Conservation (phyloP, 2,329 filamentous ascomycete genomes). For the Aspergillus proliferans region DNA sequence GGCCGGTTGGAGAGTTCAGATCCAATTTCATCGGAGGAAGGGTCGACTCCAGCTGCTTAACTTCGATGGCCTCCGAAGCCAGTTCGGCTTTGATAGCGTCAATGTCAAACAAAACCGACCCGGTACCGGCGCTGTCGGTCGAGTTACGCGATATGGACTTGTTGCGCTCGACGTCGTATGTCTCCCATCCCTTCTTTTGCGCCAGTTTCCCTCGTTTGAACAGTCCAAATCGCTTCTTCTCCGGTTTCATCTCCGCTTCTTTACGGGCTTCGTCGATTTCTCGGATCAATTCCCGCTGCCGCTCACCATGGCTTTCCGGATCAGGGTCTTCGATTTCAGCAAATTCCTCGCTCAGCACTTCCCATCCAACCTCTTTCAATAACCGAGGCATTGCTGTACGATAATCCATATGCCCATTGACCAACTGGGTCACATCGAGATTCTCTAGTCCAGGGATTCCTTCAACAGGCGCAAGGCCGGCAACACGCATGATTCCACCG, state of each 20-base stretch:
- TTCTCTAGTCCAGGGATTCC: slow-evolving; percentile 79
- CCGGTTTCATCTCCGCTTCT: slow-evolving; percentile 73
- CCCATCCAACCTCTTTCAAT: slow-evolving; percentile 81
- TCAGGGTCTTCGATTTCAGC: slow-evolving; percentile 95
- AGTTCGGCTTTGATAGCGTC: slow-evolving; percentile 88
- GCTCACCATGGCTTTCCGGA: slow-evolving; percentile 79
- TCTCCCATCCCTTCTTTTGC: slow-evolving; percentile 87
- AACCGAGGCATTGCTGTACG: slow-evolving; percentile 84
- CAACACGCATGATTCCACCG: slow-evolving; percentile 82
- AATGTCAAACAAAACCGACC: slow-evolving; percentile 78
- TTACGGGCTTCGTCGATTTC: slow-evolving; percentile 94
- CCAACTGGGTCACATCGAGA: slow-evolving; percentile 75
- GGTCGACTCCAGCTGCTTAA: slow-evolving; percentile 80
- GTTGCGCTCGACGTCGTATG: slow-evolving; percentile 64
- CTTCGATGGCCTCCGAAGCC: slow-evolving; percentile 62
- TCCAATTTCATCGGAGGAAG: slow-evolving; percentile 84
- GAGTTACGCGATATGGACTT: slow-evolving; percentile 22
- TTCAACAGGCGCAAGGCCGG: slow-evolving; percentile 72
- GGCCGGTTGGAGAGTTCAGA: slow-evolving; percentile 30
- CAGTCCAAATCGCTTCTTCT: slow-evolving; percentile 65
- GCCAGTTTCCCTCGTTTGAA: slow-evolving; percentile 70
- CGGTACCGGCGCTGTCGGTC: slow-evolving; percentile 22
- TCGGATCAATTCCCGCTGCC: slow-evolving; percentile 87
- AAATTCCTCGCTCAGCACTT: slow-evolving; percentile 88
- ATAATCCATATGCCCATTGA: slow-evolving; percentile 95